Base-by-base conservation (phyloP, 495 filamentous ascomycete species). In the Trichocladium antarcticum region DNA sequence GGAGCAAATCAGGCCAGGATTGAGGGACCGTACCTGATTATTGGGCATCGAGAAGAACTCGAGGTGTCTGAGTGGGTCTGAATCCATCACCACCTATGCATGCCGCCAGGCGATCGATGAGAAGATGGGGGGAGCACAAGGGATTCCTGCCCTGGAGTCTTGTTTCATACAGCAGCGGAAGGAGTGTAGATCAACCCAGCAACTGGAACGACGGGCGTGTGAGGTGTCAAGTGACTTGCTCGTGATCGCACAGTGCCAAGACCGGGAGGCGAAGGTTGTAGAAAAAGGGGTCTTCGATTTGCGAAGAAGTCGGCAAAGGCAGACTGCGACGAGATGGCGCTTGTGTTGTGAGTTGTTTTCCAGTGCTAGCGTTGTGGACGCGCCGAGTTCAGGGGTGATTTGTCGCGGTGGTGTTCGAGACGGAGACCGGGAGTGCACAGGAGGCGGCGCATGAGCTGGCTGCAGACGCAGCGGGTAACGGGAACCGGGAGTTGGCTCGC, bases 21-120 rank as follows among this genome's bases (percentile, higher is more conserved):
- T 27, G 8, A 27, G 24, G 24, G 24, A 8, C 43, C 54, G 28
- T 61, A 65, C 62, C 56, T 66, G 63, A 35, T 58, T 61, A 42
- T 63, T 63, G 15, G 61, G 59, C 31, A 61, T 58, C 12, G 61
- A 61, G 56, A 67, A 66, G 49, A 55, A 64, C 52, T 61, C 64
- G 45, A 64, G 56, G 17, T 63, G 51, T 55, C 43, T 59, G 21
- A 59, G 53, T 21, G 61, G 50, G 29, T 67, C 54, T 8, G 60
- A 51, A 45, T 64, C 63, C 64, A 67, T 67, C 10, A 38, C 57
- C 32, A 52, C 44, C 45, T 53, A 28, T 38, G 52, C 60, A 60
- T 61, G 41, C 57, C 57, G 41, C 35, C 27, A 21, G 42, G 49
- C 34, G 29, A 44, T 11, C 31, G 28, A 37, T 40, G 42, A 21